phyloP scores from a whole-genome alignment of 2,329 filamentous ascomycete genomes.

The Fusarium decemcellulare region DNA sequence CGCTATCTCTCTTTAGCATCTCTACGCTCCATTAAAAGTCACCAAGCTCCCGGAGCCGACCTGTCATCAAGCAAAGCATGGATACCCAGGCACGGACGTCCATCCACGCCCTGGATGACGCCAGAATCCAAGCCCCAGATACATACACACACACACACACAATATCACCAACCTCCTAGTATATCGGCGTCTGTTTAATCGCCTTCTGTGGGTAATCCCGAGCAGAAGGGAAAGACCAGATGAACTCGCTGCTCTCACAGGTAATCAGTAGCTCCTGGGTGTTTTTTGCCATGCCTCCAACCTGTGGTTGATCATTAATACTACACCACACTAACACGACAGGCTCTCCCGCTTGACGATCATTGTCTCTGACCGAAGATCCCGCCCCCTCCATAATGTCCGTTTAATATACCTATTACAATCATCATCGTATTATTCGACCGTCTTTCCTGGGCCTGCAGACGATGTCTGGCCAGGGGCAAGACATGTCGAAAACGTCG shows the following conservation, averaged over 20 bases:
- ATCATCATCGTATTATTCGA: slow-evolving; percentile 11
- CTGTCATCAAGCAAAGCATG: background rate
- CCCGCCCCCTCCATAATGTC: slow-evolving; percentile 4
- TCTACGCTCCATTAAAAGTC: background rate
- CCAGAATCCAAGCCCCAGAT: slow-evolving; percentile 30
- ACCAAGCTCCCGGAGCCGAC: slow-evolving; percentile 14
- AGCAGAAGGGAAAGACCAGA: background rate
- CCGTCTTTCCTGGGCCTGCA: slow-evolving; percentile 20
- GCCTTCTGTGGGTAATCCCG: background rate
- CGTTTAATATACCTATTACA: slow-evolving; percentile 17
- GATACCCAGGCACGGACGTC: slow-evolving; percentile 12
- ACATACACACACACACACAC: background rate
- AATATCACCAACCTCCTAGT: slow-evolving; percentile 4
- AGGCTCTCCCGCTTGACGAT: slow-evolving; percentile 14
- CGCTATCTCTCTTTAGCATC: slow-evolving; percentile 1
- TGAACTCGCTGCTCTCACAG: background rate
- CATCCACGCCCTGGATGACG: slow-evolving; percentile 23
- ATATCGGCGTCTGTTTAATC: background rate
- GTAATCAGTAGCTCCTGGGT: background rate
- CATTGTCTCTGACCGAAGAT: slow-evolving; percentile 5
- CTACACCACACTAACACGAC: slow-evolving; percentile 14
- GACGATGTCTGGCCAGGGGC: background rate
- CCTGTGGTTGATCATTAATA: background rate
- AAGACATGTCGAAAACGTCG: slow-evolving; percentile 17
- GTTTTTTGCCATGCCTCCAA: background rate